Conservation (phyloP, 768 basidiomycete species). For the Termitomyces bulborhizus region DNA sequence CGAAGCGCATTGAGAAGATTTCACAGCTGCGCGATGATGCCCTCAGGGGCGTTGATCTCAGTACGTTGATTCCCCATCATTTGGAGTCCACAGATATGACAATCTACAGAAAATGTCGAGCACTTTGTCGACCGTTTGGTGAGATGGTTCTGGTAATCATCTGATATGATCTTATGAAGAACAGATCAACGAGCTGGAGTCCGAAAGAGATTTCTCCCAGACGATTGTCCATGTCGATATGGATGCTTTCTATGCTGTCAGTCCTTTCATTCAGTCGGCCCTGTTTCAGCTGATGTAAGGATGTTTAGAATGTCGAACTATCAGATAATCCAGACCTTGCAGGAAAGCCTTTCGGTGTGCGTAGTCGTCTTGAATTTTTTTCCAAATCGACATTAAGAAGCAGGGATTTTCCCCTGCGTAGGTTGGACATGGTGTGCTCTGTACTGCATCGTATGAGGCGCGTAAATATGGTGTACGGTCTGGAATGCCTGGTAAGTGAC, state of each 20-base stretch:
- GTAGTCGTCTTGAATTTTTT: slow-evolving; percentile 15
- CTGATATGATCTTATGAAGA: not conserved
- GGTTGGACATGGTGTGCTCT: slow-evolving; percentile 81
- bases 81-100: not conserved
- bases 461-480: slow-evolving; percentile 87
- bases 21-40: slow-evolving; percentile 58
- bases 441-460: slow-evolving; percentile 90
- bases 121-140: slow-evolving; percentile 65
- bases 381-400: not conserved
- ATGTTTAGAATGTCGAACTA: slow-evolving; percentile 57
- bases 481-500: slow-evolving; percentile 79
- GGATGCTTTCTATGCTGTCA: slow-evolving; percentile 83
- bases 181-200: slow-evolving; percentile 68
- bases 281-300: not conserved
- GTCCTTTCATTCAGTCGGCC: slow-evolving; percentile 8
- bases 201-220: slow-evolving; percentile 72
- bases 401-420: slow-evolving; percentile 18
- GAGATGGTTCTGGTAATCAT: slow-evolving; percentile 16
- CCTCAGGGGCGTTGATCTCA: slow-evolving; percentile 47
- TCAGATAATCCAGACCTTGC: slow-evolving; percentile 56
- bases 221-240: slow-evolving; percentile 92
- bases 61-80: slow-evolving; percentile 28
- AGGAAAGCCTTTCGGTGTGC: slow-evolving; percentile 71
- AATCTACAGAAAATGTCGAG: slow-evolving; percentile 50
- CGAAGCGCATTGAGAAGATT: slow-evolving; percentile 66